Evolutionary conservation across 306 rosid species (phyloP).

Genomic region (Dryas alaskensis): DNA sequence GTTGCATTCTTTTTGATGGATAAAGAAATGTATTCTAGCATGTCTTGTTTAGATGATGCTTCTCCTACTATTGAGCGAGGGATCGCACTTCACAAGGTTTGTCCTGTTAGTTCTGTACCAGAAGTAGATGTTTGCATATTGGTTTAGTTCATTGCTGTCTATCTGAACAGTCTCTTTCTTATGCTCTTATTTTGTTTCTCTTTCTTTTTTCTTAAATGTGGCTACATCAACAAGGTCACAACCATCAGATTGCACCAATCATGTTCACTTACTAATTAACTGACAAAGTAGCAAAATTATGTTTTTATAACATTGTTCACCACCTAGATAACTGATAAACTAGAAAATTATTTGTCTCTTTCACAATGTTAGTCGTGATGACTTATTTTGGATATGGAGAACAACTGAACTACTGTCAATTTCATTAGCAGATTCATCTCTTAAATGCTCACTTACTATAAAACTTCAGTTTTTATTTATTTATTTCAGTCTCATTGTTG

Average conservation of each 20-base stretch:
- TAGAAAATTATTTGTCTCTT: neutral
- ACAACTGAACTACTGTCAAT: neutral
- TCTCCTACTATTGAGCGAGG: slow-evolving; percentile 82
- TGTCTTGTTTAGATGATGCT: slow-evolving; percentile 79
- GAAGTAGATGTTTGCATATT: slow-evolving; percentile 4
- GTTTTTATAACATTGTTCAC: neutral
- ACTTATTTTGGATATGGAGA: slow-evolving; percentile 5
- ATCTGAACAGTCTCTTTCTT: neutral
- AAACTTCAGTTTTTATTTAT: neutral
- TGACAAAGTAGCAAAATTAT: neutral
- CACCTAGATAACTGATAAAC: neutral
- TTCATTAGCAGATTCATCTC: neutral
- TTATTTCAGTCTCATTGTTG: slow-evolving; percentile 25
- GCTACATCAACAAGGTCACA: neutral
- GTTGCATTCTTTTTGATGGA: slow-evolving; percentile 81
- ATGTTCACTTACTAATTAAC: neutral
- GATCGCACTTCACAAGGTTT: slow-evolving; percentile 92
- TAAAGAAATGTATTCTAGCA: slow-evolving; percentile 88
- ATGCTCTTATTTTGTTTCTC: neutral
- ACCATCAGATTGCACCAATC: neutral
- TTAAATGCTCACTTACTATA: neutral
- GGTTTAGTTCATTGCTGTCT: neutral
- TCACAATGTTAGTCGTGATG: neutral
- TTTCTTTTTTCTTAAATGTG: neutral
- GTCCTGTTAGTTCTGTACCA: slow-evolving; percentile 10